Base-by-base conservation (phyloP, 140 eudicot species). In the Anethum foeniculum region DNA sequence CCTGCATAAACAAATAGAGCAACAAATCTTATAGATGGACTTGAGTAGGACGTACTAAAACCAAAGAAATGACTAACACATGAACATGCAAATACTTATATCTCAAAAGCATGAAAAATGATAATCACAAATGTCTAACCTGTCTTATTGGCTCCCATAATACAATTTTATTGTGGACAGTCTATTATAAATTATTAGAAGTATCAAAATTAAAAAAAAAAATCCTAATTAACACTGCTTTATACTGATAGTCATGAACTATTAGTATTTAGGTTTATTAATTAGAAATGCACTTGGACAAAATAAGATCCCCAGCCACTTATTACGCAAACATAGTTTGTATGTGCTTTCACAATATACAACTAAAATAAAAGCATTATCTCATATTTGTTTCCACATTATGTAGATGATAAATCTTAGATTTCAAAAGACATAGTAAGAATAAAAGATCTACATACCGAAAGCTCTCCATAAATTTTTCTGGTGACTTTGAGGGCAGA, bases 131-230 rank as follows among this genome's bases (percentile, higher is more conserved):
- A 77, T n/a, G 71, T 84, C 99, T 88, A 82, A 95, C 98, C 99
- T 96, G 98, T 77, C 98, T 87, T 87, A 85, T 88, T 67, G 98
- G 99, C 83, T 96, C 99, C 99, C 99, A 96, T 82, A 96, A 77
- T 28, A 93, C 88, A 56, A 93, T 89, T 85, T 96, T 98, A 83
- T 90, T 96, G 81, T 96, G 98, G 81, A 96, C 98, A 82, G 98
- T 93, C 98, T 96, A 85, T 68, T 78, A 48, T 81, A 13, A 67
- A 85, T 68, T 78, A 48, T 81, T 30, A 67, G n/a, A 30, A 30
- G 74, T 32, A 15, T 3, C 0, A 28, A 65, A 65, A 5, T 2
- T 39, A 39, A 39, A 39, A 34, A 34, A 34, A 34, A 34, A 34
- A 28, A 7, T 65, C 9, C 11, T 32, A 67, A 30, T 30, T 1